These are phyloP conservation scores for Microbotryum violaceum DNA, from an alignment of 1,284 basidiomycete genomes.

Conservation along the genomic window DNA sequence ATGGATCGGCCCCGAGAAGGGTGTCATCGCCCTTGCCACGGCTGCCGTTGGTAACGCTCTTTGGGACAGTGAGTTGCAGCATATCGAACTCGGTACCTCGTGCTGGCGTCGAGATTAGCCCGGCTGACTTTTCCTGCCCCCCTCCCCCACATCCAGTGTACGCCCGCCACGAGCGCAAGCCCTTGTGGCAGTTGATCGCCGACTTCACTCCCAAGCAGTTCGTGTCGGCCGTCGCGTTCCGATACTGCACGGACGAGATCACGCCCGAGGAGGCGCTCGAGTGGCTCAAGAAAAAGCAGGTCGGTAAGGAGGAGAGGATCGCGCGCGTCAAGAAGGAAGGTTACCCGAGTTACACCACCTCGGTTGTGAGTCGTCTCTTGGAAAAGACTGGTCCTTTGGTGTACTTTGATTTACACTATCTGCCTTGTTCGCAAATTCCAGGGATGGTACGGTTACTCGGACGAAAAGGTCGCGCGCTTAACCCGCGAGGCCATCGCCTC, in stretches of 20 bases:
- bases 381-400: conserved; percentile 40
- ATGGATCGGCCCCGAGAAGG: conserved; percentile 70
- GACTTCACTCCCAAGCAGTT: conserved; percentile 79
- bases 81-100: too few relatives aligned
- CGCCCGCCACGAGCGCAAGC: conserved; percentile 64
- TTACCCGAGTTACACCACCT: conserved; percentile 92
- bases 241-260: conserved; percentile 89
- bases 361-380: conserved; percentile 49
- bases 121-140: conserved; percentile 50
- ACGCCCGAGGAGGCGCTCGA: conserved; percentile 80
- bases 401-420: conserved; percentile 43
- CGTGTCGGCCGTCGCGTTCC: conserved; percentile 72
- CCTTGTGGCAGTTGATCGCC: conserved; percentile 74
- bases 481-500: conserved; percentile 64
- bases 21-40: conserved; percentile 50
- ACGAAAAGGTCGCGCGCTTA: conserved; percentile 80
- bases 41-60: conserved; percentile 48
- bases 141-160: conserved; percentile 48
- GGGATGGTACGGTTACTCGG: conserved; percentile 58
- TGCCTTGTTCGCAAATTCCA: background rate
- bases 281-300: conserved; percentile 68
- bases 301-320: conserved; percentile 70
- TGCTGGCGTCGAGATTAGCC: background rate
- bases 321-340: conserved; percentile 54
- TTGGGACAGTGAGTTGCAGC: conserved; percentile 49